Evolutionary conservation across 257 asterid species (phyloP).

Genomic region (Solanum sparsipilum): DNA sequence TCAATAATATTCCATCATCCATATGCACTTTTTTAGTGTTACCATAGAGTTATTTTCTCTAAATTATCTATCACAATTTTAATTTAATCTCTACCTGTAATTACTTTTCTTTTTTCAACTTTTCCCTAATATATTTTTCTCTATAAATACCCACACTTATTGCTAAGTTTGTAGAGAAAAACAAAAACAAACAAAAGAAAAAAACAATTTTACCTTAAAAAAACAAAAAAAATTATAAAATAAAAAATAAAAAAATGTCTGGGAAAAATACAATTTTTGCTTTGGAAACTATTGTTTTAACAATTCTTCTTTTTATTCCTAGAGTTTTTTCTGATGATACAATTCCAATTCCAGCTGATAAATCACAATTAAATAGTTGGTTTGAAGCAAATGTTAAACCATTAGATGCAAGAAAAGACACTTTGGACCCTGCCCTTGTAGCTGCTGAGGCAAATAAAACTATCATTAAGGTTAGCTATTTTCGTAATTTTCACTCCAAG

Average conservation of each 20-base stretch:
- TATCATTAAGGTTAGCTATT: slow-evolving; percentile 21
- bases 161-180: not conserved
- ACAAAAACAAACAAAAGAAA: not conserved
- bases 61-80: not conserved
- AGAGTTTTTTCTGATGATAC: slow-evolving; percentile 4
- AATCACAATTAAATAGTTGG: slow-evolving; percentile 27
- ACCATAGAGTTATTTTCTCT: not conserved
- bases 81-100: not conserved
- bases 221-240: not conserved
- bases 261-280: not conserved
- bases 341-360: slow-evolving; percentile 30
- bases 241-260: not conserved
- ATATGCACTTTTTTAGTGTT: not conserved
- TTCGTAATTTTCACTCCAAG: not conserved
- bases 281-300: not conserved
- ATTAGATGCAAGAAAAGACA: not conserved
- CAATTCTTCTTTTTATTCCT: slow-evolving; percentile 17
- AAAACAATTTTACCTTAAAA: not conserved
- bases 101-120: not conserved
- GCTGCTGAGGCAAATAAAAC: slow-evolving; percentile 19
- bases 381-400: slow-evolving; percentile 22
- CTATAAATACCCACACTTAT: not conserved
- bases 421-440: slow-evolving; percentile 17
- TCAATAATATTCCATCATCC: not conserved
- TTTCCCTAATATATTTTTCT: not conserved